Evolutionary conservation across 2,329 filamentous ascomycete genomes (phyloP), one percentile per base, ranked within the genome.

Genomic region (Colletotrichum sp.): DNA sequence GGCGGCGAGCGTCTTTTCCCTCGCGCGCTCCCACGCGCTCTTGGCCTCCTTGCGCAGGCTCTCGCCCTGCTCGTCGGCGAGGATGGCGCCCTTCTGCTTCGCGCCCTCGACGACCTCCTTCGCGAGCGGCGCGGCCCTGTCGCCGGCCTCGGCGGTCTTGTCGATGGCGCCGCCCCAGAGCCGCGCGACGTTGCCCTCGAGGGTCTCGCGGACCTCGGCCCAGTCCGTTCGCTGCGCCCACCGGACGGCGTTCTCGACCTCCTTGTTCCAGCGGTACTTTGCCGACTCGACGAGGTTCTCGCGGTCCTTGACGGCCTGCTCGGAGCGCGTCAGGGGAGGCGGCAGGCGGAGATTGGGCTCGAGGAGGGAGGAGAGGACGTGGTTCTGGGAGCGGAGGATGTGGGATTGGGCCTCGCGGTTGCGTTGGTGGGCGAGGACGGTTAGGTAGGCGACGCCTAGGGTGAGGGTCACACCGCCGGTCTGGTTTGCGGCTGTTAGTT

Each of bases 231-330:
- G 88, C 84, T 95, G 92, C 72, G 92, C 90, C 89, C 91, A 93
- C 74, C 88, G 88, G 71, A 94, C 93, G 68, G 93, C 89, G 76
- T 88, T 88, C 83, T 93, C 90, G 43, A 96, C 84, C 84, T 96
- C 94, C 67, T 89, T 84, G 83, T 97, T 96, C 95, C 95, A 96
- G 76, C 91, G 88, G 81, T 95, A 93, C 87, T 96, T 96, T 80
- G 93, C 89, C 43, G 91, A 87, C 82, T 96, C 94, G 70, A 92
- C 82, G 66, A 94, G 86, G 64, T 89, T 88, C 32, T 89, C 88
- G 77, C 90, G 87, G 79, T 90, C 87, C 68, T 89, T 84, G 48
- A 87, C 86, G 63, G 89, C 87, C 52, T 87, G 83, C 80, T 91
- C 89, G 59, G 88, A 85, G 60, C 90, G 86, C 12, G 88, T 88